Conservation (phyloP, 2,329 filamentous ascomycete species). For the Colletotrichum eleusines region DNA sequence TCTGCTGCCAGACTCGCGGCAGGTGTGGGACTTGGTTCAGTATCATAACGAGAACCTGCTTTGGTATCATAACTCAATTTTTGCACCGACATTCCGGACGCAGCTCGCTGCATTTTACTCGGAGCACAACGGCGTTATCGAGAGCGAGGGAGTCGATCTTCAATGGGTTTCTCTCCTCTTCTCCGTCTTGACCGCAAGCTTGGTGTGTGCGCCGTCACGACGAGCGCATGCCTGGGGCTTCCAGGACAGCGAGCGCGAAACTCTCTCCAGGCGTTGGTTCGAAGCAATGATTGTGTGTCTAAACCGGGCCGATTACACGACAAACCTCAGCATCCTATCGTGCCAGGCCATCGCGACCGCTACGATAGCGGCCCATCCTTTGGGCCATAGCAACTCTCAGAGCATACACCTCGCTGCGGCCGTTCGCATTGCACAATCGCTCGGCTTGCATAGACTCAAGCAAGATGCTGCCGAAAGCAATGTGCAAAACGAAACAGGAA, state of each 20-base stretch:
- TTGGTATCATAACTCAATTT: conserved; percentile 46
- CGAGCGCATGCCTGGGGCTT: conserved; percentile 58
- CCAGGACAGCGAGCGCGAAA: conserved; percentile 53
- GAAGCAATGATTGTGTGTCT: conserved; percentile 59
- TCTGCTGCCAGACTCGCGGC: neutral
- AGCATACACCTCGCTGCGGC: conserved; percentile 59
- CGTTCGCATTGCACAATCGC: conserved; percentile 59
- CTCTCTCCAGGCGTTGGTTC: conserved; percentile 59
- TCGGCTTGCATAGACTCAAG: conserved; percentile 58
- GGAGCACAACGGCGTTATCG: conserved; percentile 50
- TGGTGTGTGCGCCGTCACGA: conserved; percentile 54
- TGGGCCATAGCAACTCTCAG: conserved; percentile 61
- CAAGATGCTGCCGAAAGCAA: conserved; percentile 42
- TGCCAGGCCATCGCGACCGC: conserved; percentile 61
- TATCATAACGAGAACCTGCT: conserved; percentile 45
- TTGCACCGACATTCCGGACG: conserved; percentile 51
- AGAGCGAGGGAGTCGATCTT: conserved; percentile 51
- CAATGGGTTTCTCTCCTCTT: conserved; percentile 61
- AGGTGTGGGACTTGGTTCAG: conserved; percentile 44
- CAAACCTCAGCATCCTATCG: conserved; percentile 55
- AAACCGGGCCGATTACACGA: conserved; percentile 59
- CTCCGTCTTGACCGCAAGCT: conserved; percentile 56
- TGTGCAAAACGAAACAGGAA: conserved; percentile 49
- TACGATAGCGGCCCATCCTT: conserved; percentile 62
- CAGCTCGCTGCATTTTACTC: conserved; percentile 54